These are phyloP conservation scores for Rhodotorula sp. DNA, from an alignment of 1,284 basidiomycete genomes.

Conservation along the genomic window DNA sequence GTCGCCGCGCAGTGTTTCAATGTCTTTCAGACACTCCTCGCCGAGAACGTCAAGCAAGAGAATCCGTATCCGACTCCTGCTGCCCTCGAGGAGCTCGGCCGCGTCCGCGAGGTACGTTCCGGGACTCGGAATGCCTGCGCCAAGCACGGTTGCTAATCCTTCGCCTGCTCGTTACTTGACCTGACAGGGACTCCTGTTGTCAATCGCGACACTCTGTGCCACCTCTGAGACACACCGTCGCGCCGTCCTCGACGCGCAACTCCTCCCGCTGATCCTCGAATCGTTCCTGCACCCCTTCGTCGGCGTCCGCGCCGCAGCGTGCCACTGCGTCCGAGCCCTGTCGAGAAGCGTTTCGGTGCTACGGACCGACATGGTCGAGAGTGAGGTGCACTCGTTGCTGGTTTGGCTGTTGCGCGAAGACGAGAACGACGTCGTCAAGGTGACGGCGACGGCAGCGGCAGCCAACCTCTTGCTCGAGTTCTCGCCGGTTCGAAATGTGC, in stretches of 20 bases:
- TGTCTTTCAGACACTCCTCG: conserved; percentile 29
- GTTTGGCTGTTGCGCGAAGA: conserved; percentile 47
- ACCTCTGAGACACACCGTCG: conserved; percentile 68
- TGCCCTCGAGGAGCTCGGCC: conserved; percentile 57
- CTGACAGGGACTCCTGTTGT: conserved; percentile 63
- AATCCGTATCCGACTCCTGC: conserved; percentile 29
- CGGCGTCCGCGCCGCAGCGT: conserved; percentile 76
- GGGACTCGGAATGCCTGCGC: neutral
- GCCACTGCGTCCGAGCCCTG: conserved; percentile 77
- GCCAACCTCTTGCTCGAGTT: conserved; percentile 84
- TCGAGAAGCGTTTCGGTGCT: conserved; percentile 72
- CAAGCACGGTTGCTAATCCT: neutral
- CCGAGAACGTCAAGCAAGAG: conserved; percentile 8
- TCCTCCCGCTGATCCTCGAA: conserved; percentile 59
- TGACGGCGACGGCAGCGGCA: conserved; percentile 69
- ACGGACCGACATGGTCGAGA: conserved; percentile 77
- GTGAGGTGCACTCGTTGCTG: conserved; percentile 68
- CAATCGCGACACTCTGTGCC: conserved; percentile 67
- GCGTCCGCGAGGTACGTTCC: conserved; percentile 62
- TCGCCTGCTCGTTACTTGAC: no score
- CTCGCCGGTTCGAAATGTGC: conserved; percentile 61
- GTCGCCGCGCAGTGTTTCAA: conserved; percentile 58
- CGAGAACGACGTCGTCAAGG: conserved; percentile 68
- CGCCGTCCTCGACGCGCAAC: conserved; percentile 59
- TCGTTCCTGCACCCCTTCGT: conserved; percentile 63